A percentile compares a stretch with the other conserved stretches of the same genome.
Conservation (phyloP, 75 land plant species). For the Pinus tabuliformis region DNA sequence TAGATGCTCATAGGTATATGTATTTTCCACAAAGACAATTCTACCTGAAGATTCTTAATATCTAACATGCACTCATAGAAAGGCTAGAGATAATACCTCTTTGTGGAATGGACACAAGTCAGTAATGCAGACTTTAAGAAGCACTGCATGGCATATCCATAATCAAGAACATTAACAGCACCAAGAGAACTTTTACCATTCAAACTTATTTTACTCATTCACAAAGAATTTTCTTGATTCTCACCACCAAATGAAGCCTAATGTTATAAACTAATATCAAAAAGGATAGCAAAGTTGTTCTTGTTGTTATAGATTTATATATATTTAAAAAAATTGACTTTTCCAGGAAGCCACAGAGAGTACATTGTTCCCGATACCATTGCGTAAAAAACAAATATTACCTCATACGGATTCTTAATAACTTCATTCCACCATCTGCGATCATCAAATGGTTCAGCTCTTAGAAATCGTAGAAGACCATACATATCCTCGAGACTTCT, state of each 20-base stretch:
- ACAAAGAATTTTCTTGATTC: not conserved
- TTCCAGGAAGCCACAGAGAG: not conserved
- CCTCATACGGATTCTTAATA: conserved; percentile 94
- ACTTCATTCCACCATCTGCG: conserved; percentile 85
- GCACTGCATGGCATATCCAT: not conserved
- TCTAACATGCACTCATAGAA: not conserved
- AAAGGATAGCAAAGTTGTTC: not conserved
- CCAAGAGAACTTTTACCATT: not conserved
- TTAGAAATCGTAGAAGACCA: conserved; percentile 81
- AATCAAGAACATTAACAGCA: not conserved
- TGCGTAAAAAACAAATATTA: conserved; percentile 10
- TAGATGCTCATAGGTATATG: not conserved
- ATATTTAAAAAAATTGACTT: not conserved
- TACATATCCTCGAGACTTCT: conserved; percentile 85
- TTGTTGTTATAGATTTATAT: not conserved
- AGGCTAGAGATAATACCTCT: not conserved
- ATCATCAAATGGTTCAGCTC: conserved; percentile 73
- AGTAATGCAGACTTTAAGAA: too few species aligned
- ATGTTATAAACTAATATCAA: not conserved
- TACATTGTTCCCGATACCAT: not conserved
- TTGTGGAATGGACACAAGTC: too few species aligned
- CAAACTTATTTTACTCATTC: not conserved
- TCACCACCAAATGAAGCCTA: conserved; percentile 5
- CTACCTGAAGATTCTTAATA: not conserved
- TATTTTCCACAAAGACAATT: not conserved